Conservation (phyloP, 352 stramenopile species). For the Phytopythium delawarense region DNA sequence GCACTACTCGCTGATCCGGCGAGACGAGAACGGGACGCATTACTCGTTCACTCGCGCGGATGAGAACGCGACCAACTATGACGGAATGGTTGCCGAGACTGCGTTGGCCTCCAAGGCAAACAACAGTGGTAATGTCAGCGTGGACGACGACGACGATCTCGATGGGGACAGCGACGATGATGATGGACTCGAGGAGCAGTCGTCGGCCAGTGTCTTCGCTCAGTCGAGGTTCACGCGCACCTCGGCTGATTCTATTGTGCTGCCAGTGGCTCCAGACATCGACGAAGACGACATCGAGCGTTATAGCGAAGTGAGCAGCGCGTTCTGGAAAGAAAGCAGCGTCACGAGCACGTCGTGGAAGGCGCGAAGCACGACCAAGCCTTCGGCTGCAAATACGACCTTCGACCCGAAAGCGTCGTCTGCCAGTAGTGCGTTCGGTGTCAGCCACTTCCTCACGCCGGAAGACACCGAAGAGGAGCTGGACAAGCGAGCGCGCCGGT, state of each 20-base stretch:
- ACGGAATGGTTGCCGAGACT: not conserved
- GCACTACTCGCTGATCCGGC: constrained; percentile 37
- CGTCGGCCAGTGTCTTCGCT: constrained; percentile 48
- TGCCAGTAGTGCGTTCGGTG: constrained; percentile 28
- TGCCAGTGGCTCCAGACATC: constrained; percentile 12
- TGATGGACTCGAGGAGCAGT: constrained; percentile 52
- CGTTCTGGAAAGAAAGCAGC: constrained; percentile 27
- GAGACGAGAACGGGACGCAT: constrained; percentile 14
- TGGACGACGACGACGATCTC: constrained; percentile 28
- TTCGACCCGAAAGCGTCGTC: constrained; percentile 9
- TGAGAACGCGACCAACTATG: constrained; percentile 2
- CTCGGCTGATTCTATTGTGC: constrained; percentile 32
- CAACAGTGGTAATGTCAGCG: constrained; percentile 15
- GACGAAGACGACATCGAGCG: constrained; percentile 22
- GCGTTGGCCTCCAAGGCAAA: not conserved
- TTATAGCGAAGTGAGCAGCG: constrained; percentile 30
- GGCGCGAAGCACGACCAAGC: constrained; percentile 23
- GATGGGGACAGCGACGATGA: constrained; percentile 36
- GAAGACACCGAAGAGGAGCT: constrained; percentile 31
- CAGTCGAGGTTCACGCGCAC: constrained; percentile 49
- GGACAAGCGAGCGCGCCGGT: constrained; percentile 32
- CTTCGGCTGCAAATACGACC: constrained; percentile 15
- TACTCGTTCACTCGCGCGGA: constrained; percentile 5
- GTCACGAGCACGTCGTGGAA: constrained; percentile 16
- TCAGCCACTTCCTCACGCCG: constrained; percentile 22